Evolutionary conservation across 345 rosid species (phyloP), one percentile per base, ranked within the genome.

Genomic region (Brassica juncea): DNA sequence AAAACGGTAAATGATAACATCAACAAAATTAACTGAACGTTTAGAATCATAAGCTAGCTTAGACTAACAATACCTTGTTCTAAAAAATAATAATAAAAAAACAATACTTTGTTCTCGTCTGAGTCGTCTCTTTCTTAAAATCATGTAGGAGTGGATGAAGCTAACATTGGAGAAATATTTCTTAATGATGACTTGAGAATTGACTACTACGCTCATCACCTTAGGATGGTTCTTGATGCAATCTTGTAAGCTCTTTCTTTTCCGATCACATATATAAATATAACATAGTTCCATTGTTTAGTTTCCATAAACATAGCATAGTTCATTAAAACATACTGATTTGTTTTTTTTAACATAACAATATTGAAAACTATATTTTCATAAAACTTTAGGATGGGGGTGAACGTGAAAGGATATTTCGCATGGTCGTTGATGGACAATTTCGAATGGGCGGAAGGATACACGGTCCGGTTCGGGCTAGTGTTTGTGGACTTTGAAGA

Each of bases 351-450:
- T 37, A 9, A 37, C 42, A 37, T 37, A 37, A 8, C 10, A 37
- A 60, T 27, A 10, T 60, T 61, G 66, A 61, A 59, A 64, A 19
- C 10, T 23, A n/a, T 60, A 3, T 44, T 39, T 6, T 21, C 59
- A 68, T 72, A 10, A 30, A 66, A 75, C 57, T 75, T 67, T 63
- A 80, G 76, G 83, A 60, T 62, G 3, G 89, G 89, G 0, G 84
- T 47, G 52, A 73, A 80, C 30, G 86, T 82, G n/a, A 82, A 80
- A 28, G 88, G 87, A 49, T 86, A 73, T 28, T 82, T 77, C 2
- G 81, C 79, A 1, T 86, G 88, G 86, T 84, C 88, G 4, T 72
- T 84, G 79, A 61, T 82, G 44, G 88, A 86, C 30, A 77, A 84
- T 52, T 84, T 74, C 19, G 86, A 86, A 54, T 86, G 88, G 86